Evolutionary conservation across 164 flowering plant species (phyloP).

Genomic region (Vitis labrusca): DNA sequence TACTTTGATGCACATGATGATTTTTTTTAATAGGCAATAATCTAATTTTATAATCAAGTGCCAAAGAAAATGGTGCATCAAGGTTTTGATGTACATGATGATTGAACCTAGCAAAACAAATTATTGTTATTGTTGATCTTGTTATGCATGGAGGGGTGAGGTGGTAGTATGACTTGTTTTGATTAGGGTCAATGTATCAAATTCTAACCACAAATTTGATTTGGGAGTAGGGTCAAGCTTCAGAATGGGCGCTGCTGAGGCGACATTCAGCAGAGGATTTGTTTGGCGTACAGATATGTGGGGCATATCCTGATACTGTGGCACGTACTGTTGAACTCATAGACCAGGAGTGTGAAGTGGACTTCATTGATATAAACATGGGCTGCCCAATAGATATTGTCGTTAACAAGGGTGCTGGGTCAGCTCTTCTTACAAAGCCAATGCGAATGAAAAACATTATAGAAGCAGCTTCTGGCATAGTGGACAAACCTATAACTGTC

Average conservation of each 20-base stretch:
- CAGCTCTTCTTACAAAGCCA: slow-evolving; percentile 89
- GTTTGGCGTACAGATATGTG: slow-evolving; percentile 98
- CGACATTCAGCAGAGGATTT: slow-evolving; percentile 89
- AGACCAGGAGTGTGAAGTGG: slow-evolving; percentile 77
- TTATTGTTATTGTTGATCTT: too few species aligned
- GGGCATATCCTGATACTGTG: slow-evolving; percentile 88
- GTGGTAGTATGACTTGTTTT: too few species aligned
- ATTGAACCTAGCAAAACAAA: too few species aligned
- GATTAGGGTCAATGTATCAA: not conserved
- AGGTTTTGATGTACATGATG: too few species aligned
- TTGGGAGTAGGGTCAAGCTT: slow-evolving; percentile 81
- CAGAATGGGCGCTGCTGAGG: slow-evolving; percentile 96
- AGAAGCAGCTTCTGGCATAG: slow-evolving; percentile 65
- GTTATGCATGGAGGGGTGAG: too few species aligned
- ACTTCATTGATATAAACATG: slow-evolving; percentile 98
- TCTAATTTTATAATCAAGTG: too few species aligned
- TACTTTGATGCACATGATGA: not conserved
- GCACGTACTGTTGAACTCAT: slow-evolving; percentile 85
- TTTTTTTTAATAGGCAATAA: too few species aligned
- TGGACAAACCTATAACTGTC: slow-evolving; percentile 73
- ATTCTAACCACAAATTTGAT: slow-evolving; percentile 9
- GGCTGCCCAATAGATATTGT: slow-evolving; percentile 98
- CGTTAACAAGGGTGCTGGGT: slow-evolving; percentile 96
- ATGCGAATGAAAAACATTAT: slow-evolving; percentile 78
- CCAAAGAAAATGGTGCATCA: too few species aligned